Percentiles rank a stretch among this genome's conserved stretches.
These are phyloP conservation scores for Suillus decipiens DNA, from an alignment of 768 basidiomycete genomes.

Conservation along the genomic window DNA sequence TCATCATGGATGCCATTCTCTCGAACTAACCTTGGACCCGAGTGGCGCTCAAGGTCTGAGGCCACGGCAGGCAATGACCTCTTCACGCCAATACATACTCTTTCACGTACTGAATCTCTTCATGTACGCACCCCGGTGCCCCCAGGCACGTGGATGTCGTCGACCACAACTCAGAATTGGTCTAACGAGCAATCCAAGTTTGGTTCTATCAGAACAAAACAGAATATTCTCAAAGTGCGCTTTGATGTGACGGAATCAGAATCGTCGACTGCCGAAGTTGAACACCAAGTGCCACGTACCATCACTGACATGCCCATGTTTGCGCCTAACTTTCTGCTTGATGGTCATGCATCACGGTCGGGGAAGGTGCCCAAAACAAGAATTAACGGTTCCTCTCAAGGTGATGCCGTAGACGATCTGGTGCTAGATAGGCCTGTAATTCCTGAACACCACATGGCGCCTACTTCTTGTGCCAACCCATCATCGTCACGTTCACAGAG, in stretches of 20 bases:
- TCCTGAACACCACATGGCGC: constrained; percentile 24
- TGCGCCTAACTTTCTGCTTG: no score
- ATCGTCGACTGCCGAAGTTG: constrained; percentile 29
- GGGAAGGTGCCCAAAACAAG: not conserved
- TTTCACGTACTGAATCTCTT: constrained; percentile 48
- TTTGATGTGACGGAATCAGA: constrained; percentile 54
- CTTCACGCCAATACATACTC: constrained; percentile 47
- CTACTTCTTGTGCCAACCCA: constrained; percentile 23
- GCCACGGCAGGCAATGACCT: constrained; percentile 26
- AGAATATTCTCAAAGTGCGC: constrained; percentile 68
- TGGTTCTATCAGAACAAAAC: constrained; percentile 42
- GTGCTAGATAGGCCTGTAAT: constrained; percentile 18
- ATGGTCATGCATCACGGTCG: not conserved
- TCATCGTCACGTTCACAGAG: constrained; percentile 38
- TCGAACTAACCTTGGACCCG: constrained; percentile 17
- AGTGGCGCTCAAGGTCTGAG: constrained; percentile 20
- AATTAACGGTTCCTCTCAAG: not conserved
- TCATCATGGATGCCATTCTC: constrained; percentile 29
- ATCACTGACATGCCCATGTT: constrained; percentile 26
- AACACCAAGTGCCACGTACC: constrained; percentile 20
- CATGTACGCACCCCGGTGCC: constrained; percentile 60
- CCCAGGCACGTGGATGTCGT: constrained; percentile 63
- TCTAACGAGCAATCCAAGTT: constrained; percentile 27
- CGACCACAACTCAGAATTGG: constrained; percentile 38
- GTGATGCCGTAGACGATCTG: constrained; percentile 8